These are phyloP conservation scores for Nidula niveotomentosa DNA, from an alignment of 1,284 basidiomycete species.

Conservation along the genomic window DNA sequence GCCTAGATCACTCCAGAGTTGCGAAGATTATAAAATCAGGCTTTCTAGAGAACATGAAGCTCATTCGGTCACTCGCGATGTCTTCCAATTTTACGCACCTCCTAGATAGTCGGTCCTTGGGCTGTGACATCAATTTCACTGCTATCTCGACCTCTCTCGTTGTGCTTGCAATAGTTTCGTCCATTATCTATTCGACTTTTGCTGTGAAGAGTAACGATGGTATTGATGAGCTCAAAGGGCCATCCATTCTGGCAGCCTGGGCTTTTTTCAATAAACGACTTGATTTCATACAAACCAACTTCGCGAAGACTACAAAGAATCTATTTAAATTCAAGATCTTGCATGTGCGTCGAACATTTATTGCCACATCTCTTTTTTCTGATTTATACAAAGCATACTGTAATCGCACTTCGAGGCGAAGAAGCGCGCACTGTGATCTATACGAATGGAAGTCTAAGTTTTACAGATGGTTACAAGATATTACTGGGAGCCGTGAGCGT, in stretches of 20 bases:
- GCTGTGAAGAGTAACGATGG: slow-evolving; percentile 2
- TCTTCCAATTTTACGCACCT: no score
- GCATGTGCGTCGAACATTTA: slow-evolving; percentile 15
- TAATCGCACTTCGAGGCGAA: slow-evolving; percentile 27
- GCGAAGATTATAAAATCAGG: no score
- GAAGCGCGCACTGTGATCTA: slow-evolving; percentile 29
- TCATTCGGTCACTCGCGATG: no score
- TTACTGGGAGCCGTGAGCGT: slow-evolving; percentile 26
- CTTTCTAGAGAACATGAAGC: no score
- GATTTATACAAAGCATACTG: slow-evolving; percentile 8
- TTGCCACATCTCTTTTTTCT: not conserved
- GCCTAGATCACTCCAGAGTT: no score
- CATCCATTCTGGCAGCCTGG: slow-evolving; percentile 22
- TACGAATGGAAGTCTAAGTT: slow-evolving; percentile 21
- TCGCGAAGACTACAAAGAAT: slow-evolving; percentile 15
- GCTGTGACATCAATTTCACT: no score
- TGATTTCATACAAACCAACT: slow-evolving; percentile 23
- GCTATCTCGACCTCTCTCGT: no score
- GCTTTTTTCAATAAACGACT: slow-evolving; percentile 23
- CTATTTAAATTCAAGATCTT: slow-evolving; percentile 24
- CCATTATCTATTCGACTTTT: not conserved
- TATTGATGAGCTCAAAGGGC: slow-evolving; percentile 16
- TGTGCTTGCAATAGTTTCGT: no score
- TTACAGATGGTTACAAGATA: slow-evolving; percentile 32
- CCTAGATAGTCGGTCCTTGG: no score